Evolutionary conservation across 1,139 yeast species (phyloP).

Genomic region (Candida sojae): DNA sequence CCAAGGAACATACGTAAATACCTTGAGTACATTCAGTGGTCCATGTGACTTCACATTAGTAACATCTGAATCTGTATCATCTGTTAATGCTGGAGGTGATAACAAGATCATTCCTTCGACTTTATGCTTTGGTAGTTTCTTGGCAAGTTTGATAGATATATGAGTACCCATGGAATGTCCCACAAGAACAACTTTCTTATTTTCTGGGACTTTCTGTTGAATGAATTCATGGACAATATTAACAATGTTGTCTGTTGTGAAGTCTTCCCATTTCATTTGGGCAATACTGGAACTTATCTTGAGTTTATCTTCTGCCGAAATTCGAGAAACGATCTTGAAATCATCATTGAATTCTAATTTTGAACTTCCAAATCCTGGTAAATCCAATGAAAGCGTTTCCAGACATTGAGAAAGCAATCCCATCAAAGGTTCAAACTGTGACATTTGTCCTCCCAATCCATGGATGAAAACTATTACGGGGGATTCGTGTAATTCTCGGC

Average conservation of each 20-base stretch:
- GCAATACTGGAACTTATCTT: slow-evolving; percentile 31
- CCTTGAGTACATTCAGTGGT: slow-evolving; percentile 18
- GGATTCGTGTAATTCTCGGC: slow-evolving; percentile 40
- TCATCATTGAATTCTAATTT: slow-evolving; percentile 21
- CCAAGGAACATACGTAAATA: slow-evolving; percentile 46
- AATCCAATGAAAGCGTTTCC: slow-evolving; percentile 63
- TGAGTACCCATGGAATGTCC: slow-evolving; percentile 82
- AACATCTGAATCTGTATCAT: slow-evolving; percentile 19
- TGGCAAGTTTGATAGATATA: slow-evolving; percentile 50
- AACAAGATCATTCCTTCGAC: slow-evolving; percentile 50
- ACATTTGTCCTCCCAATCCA: slow-evolving; percentile 78
- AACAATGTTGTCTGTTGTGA: slow-evolving; percentile 51
- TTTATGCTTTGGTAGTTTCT: slow-evolving; percentile 35
- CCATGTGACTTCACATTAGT: neutral
- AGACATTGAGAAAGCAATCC: slow-evolving; percentile 67
- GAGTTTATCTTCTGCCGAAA: slow-evolving; percentile 26
- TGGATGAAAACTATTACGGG: slow-evolving; percentile 68
- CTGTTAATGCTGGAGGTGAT: slow-evolving; percentile 56
- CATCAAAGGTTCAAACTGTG: slow-evolving; percentile 69
- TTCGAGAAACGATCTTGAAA: slow-evolving; percentile 23
- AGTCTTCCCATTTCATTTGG: slow-evolving; percentile 45
- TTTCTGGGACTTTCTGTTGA: slow-evolving; percentile 36
- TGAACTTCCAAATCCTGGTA: slow-evolving; percentile 77
- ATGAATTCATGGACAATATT: slow-evolving; percentile 44
- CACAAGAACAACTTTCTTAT: slow-evolving; percentile 55